These are phyloP conservation scores for Xylaria arbuscula DNA, from an alignment of 2,329 filamentous ascomycete species.

Conservation along the genomic window DNA sequence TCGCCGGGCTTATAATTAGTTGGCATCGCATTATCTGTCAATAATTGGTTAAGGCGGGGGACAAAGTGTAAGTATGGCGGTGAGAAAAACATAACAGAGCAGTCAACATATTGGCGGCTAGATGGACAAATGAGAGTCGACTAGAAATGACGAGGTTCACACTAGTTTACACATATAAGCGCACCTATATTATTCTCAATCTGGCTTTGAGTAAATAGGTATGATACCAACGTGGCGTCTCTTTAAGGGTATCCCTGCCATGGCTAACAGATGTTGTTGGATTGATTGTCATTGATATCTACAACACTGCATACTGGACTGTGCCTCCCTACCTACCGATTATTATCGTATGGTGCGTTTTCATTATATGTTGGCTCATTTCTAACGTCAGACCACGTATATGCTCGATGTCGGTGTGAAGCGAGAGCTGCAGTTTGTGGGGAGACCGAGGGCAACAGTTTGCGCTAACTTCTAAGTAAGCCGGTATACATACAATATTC, in stretches of 20 bases:
- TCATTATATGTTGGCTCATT: not conserved
- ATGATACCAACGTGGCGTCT: not conserved
- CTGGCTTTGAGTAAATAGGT: not conserved
- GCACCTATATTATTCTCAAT: not conserved
- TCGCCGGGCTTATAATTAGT: no score
- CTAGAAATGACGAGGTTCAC: no score
- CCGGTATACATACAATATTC: not conserved
- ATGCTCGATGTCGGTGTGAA: not conserved
- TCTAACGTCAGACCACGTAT: slow-evolving; percentile 14
- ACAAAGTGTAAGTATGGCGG: no score
- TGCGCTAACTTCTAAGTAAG: slow-evolving; percentile 12
- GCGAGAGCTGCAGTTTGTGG: slow-evolving; percentile 6
- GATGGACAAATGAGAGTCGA: no score
- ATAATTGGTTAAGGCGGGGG: no score
- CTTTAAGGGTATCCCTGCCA: no score
- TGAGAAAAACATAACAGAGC: no score
- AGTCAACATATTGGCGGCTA: no score
- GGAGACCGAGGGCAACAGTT: slow-evolving; percentile 14
- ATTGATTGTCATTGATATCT: not conserved
- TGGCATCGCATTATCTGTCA: no score
- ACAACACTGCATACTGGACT: not conserved
- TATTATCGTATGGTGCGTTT: not conserved
- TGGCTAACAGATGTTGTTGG: not conserved
- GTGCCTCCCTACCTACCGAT: not conserved
- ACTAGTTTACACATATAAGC: no score